Percentiles rank a stretch among this genome's conserved stretches.
phyloP scores from a whole-genome alignment of 2,329 filamentous ascomycete species.

The Aspergillus pseudotamarii region DNA sequence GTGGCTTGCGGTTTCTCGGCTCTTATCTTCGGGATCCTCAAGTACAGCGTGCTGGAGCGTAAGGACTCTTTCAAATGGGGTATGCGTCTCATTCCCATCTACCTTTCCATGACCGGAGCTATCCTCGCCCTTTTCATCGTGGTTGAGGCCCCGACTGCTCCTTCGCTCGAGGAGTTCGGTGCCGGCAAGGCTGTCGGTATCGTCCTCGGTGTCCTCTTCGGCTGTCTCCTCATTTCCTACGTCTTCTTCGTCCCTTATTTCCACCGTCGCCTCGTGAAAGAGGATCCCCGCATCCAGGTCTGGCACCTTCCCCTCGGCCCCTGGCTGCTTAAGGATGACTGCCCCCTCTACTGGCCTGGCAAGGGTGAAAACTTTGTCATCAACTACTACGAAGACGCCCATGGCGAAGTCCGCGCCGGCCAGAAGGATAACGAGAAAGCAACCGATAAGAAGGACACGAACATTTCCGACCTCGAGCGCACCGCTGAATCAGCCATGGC shows the following conservation, averaged over 20 bases:
- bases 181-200: constrained; percentile 29
- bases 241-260: constrained; percentile 33
- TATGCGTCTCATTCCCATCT: constrained; percentile 53
- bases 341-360: constrained; percentile 45
- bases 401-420: constrained; percentile 28
- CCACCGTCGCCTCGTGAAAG: constrained; percentile 29
- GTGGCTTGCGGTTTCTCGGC: constrained; percentile 53
- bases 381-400: constrained; percentile 45
- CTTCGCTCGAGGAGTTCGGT: constrained; percentile 28
- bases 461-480: constrained; percentile 15
- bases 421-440: constrained; percentile 8
- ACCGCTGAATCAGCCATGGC: constrained; percentile 20
- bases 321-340: constrained; percentile 41
- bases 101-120: constrained; percentile 53
- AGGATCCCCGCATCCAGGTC: constrained; percentile 26
- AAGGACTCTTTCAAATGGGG: constrained; percentile 53
- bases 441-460: constrained; percentile 12
- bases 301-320: constrained; percentile 44
- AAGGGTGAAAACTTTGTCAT: constrained; percentile 39
- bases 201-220: constrained; percentile 29
- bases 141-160: constrained; percentile 35
- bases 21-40: constrained; percentile 53
- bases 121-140: constrained; percentile 63
- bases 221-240: constrained; percentile 26
- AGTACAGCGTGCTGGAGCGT: constrained; percentile 54